Evolutionary conservation across 805 yeast species (phyloP).

Genomic region (Metschnikowia borealis): DNA sequence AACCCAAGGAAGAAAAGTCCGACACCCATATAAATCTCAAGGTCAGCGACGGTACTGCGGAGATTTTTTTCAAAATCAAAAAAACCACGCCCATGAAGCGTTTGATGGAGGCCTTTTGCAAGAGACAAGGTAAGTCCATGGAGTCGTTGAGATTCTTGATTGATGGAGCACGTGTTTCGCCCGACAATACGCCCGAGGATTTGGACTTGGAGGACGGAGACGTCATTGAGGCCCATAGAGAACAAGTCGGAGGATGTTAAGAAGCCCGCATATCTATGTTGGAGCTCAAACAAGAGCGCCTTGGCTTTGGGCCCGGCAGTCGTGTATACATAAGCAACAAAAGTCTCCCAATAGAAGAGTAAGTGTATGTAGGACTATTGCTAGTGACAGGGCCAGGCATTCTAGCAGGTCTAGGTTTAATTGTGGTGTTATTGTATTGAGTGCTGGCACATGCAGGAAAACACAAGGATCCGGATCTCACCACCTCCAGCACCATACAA

Average conservation of each 20-base stretch:
- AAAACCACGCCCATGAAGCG: conserved; percentile 87
- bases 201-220: conserved; percentile 95
- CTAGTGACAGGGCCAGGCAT: no score
- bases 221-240: conserved; percentile 94
- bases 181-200: conserved; percentile 88
- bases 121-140: conserved; percentile 90
- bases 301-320: neutral
- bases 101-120: conserved; percentile 96
- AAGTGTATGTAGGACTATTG: no score
- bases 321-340: neutral
- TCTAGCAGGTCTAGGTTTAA: no score
- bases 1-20: conserved; percentile 20
- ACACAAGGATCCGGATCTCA: no score
- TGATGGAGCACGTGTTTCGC: conserved; percentile 87
- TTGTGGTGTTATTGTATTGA: no score
- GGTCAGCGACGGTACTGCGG: conserved; percentile 91
- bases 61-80: conserved; percentile 93
- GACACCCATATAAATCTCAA: conserved; percentile 83
- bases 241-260: conserved; percentile 69
- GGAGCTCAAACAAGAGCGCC: neutral
- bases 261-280: neutral
- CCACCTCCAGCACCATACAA: no score
- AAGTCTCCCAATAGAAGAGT: neutral
- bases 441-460: no score
- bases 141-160: conserved; percentile 80